Conservation (phyloP, 208 protist genomes). For the Spongospora subterranea region DNA sequence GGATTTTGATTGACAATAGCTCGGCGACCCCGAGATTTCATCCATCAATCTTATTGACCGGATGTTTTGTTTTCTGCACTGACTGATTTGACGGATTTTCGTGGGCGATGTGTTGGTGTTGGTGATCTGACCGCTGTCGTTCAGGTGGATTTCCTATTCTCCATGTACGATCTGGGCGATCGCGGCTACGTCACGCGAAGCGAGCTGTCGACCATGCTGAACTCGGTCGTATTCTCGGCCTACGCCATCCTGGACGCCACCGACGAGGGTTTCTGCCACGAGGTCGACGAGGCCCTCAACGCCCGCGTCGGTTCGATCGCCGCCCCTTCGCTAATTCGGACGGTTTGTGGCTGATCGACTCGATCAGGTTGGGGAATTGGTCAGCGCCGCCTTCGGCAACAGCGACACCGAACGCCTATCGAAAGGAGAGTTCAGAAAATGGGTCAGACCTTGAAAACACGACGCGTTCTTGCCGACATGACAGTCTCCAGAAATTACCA, state of each 20-base stretch:
- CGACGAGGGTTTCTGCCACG: not conserved
- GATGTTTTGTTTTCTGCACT: not conserved
- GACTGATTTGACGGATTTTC: not conserved
- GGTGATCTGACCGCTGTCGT: too few relatives aligned
- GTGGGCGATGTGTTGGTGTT: not conserved
- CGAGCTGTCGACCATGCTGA: constrained; percentile 47
- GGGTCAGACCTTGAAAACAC: too few relatives aligned
- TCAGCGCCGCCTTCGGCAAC: not conserved
- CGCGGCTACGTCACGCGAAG: constrained; percentile 1
- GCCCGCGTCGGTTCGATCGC: not conserved
- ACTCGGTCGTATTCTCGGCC: constrained; percentile 42
- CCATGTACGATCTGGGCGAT: constrained; percentile 18
- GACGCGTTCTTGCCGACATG: too few relatives aligned
- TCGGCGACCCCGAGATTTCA: not conserved
- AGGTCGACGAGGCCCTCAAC: not conserved
- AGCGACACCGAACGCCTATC: not conserved
- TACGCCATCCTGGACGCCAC: constrained; percentile 25
- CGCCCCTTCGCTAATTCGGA: too few relatives aligned
- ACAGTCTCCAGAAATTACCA: too few relatives aligned
- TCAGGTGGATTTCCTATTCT: constrained; percentile 42
- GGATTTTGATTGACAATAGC: too few relatives aligned
- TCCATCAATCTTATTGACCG: not conserved
- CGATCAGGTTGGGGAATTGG: too few relatives aligned
- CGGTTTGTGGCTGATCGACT: too few relatives aligned
- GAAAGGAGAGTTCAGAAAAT: not conserved